A percentile compares a stretch with the other conserved stretches of the same genome.
Evolutionary conservation across 179 eudicot species (phyloP).

Genomic region (Kewa caespitosa): DNA sequence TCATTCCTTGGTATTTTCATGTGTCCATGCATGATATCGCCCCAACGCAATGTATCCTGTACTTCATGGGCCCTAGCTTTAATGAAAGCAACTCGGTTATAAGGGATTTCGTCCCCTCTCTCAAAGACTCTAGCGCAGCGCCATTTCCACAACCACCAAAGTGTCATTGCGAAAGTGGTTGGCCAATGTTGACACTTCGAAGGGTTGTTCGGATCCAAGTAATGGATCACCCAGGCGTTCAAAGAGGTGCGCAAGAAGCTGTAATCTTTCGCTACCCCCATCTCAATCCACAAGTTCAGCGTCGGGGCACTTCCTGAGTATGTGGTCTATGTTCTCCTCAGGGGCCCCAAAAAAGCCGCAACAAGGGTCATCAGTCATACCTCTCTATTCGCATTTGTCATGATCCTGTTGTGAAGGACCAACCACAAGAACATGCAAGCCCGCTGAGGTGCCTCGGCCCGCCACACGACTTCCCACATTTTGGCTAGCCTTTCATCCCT

Average conservation of each 20-base stretch:
- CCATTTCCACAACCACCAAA: background rate
- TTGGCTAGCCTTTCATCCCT: too few species aligned
- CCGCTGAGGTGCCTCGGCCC: background rate
- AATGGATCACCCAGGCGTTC: background rate
- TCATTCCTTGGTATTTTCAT: too few species aligned
- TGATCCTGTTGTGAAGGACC: background rate
- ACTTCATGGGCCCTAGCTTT: too few species aligned
- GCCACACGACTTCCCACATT: background rate
- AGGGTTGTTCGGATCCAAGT: background rate
- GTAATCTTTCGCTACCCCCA: background rate
- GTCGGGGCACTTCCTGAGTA: background rate
- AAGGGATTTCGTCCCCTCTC: too few species aligned
- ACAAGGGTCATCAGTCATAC: background rate
- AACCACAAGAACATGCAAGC: background rate
- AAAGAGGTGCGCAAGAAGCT: background rate
- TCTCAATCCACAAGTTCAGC: background rate
- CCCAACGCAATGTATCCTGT: too few species aligned
- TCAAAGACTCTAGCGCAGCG: too few species aligned
- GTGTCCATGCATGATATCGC: too few species aligned
- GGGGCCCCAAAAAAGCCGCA: background rate
- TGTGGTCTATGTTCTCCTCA: background rate
- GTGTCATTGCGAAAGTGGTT: background rate
- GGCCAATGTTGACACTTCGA: background rate
- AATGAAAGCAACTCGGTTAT: too few species aligned
- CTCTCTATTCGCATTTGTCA: background rate